A percentile compares a stretch with the other conserved stretches of the same genome.
Evolutionary conservation across 2,329 filamentous ascomycete species (phyloP).

Genomic region (Epichloe aotearoae): DNA sequence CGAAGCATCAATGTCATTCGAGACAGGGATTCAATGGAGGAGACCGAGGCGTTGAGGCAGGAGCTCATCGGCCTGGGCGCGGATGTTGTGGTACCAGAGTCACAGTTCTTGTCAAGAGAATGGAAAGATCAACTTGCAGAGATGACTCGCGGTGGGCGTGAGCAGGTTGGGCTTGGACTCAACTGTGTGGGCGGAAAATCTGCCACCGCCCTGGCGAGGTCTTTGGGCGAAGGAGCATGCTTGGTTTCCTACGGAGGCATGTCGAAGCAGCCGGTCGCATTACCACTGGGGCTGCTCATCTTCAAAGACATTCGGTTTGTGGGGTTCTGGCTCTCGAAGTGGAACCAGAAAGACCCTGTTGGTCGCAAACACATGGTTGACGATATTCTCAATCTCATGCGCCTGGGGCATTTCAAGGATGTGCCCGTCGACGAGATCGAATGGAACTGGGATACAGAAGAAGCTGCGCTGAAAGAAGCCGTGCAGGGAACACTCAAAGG

Average conservation of each 20-base stretch:
- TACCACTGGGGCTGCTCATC: constrained; percentile 78
- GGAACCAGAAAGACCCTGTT: constrained; percentile 62
- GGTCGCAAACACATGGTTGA: constrained; percentile 72
- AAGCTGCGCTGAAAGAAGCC: constrained; percentile 52
- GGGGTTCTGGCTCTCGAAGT: constrained; percentile 90
- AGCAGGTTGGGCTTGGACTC: constrained; percentile 62
- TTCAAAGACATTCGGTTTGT: constrained; percentile 84
- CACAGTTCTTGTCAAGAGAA: constrained; percentile 40
- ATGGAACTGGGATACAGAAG: constrained; percentile 74
- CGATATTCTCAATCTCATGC: constrained; percentile 65
- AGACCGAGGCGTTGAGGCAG: constrained; percentile 44
- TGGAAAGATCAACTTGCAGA: constrained; percentile 49
- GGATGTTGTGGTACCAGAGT: constrained; percentile 42
- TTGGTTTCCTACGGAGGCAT: constrained; percentile 95
- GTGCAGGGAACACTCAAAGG: constrained; percentile 76
- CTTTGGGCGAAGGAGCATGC: constrained; percentile 52
- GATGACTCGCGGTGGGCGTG: constrained; percentile 57
- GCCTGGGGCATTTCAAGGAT: constrained; percentile 67
- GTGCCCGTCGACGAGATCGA: constrained; percentile 67
- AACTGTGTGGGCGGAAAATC: constrained; percentile 92
- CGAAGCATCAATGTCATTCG: constrained; percentile 84
- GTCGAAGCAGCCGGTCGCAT: constrained; percentile 69
- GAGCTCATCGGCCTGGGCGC: constrained; percentile 44
- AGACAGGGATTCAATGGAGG: constrained; percentile 49
- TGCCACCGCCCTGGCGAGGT: constrained; percentile 65